phyloP scores from a whole-genome alignment of 106 monocot genomes.

The Agapanthus africanus region DNA sequence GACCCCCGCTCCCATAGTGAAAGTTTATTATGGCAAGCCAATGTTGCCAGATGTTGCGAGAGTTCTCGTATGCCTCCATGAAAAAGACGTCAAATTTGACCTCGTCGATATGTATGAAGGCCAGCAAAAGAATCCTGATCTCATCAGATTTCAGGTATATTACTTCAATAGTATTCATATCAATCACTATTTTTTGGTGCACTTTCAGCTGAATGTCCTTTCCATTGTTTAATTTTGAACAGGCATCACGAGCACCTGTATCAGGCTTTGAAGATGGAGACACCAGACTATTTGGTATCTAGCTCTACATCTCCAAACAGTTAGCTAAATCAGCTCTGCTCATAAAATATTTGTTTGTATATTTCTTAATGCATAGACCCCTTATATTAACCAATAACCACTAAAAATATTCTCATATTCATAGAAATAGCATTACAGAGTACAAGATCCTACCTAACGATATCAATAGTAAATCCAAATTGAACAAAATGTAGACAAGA shows the following conservation, averaged over 20 bases:
- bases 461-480: too few relatives aligned
- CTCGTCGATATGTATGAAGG: conserved; percentile 36
- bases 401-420: too few relatives aligned
- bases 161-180: neutral
- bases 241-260: conserved; percentile 8
- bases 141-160: conserved; percentile 51
- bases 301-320: neutral
- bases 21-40: conserved; percentile 50
- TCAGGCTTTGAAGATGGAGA: conserved; percentile 39
- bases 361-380: too few relatives aligned
- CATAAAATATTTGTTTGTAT: too few relatives aligned
- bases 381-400: too few relatives aligned
- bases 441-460: too few relatives aligned
- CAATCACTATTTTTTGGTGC: neutral
- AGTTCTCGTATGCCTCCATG: conserved; percentile 64
- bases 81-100: conserved; percentile 55
- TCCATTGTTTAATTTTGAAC: neutral
- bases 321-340: too few relatives aligned
- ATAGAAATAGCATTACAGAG: too few relatives aligned
- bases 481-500: too few relatives aligned
- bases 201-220: neutral
- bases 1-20: conserved; percentile 14
- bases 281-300: conserved; percentile 37
- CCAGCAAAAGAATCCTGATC: conserved; percentile 19
- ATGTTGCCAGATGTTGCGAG: conserved; percentile 54